phyloP scores from a whole-genome alignment of 805 yeast genomes.

The Nakazawaea holstii region DNA sequence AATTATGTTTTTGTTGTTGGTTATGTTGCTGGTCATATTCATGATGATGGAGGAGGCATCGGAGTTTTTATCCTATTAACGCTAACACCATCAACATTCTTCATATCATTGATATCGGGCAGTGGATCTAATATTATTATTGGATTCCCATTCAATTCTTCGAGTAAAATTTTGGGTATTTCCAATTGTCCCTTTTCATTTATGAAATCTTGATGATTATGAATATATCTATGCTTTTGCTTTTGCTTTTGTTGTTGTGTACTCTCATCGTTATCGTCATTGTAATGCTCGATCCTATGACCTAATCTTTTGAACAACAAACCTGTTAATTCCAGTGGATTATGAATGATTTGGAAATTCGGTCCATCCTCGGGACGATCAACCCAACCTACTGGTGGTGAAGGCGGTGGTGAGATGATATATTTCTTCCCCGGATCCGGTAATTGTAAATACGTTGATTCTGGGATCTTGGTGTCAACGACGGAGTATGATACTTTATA shows the following conservation, averaged over 20 bases:
- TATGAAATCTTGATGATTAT: conserved; percentile 5
- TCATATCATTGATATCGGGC: not conserved
- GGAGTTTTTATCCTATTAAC: conserved; percentile 10
- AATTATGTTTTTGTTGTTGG: too few species aligned
- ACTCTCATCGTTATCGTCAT: not conserved
- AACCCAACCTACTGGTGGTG: conserved; percentile 13
- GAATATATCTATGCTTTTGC: too few species aligned
- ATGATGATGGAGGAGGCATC: conserved; percentile 5
- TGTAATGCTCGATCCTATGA: conserved; percentile 6
- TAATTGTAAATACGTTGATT: conserved; percentile 7
- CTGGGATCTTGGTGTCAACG: conserved; percentile 6
- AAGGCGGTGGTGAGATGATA: conserved; percentile 14
- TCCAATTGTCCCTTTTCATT: conserved; percentile 6
- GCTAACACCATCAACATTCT: conserved; percentile 1
- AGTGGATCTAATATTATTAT: conserved; percentile 11
- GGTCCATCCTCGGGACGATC: conserved; percentile 9
- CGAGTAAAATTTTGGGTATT: conserved; percentile 4
- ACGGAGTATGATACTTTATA: conserved; percentile 12
- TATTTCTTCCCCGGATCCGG: conserved; percentile 13
- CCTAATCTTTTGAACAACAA: conserved; percentile 11
- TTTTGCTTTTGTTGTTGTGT: not conserved
- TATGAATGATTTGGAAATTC: conserved; percentile 5
- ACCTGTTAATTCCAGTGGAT: conserved; percentile 9
- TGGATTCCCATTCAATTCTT: conserved; percentile 10
- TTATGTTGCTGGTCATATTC: too few species aligned